These are phyloP conservation scores for Pythium periplocum DNA, from an alignment of 352 stramenopile genomes.

Conservation along the genomic window DNA sequence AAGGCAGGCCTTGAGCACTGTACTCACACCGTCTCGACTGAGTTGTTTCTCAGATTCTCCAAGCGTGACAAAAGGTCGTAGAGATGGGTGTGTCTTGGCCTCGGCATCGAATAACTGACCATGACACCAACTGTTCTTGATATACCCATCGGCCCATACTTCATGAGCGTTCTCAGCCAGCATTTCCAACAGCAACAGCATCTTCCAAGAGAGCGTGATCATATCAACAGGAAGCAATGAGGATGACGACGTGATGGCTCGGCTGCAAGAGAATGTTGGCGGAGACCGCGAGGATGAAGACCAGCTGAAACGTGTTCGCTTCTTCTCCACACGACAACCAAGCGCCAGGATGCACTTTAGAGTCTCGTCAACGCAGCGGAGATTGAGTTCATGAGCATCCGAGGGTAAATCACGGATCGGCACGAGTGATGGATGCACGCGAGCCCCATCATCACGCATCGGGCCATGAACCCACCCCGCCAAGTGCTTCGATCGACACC, in stretches of 20 bases:
- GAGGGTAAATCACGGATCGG: constrained; percentile 42
- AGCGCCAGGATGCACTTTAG: constrained; percentile 58
- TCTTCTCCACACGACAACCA: constrained; percentile 35
- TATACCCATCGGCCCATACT: constrained; percentile 53
- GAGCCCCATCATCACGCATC: constrained; percentile 30
- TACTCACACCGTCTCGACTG: constrained; percentile 37
- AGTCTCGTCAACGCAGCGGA: constrained; percentile 43
- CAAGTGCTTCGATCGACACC: constrained; percentile 47
- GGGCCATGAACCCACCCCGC: constrained; percentile 36
- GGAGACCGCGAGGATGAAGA: too few species aligned
- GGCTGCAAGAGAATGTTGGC: too few species aligned
- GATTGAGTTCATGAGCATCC: constrained; percentile 32
- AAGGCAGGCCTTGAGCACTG: constrained; percentile 50
- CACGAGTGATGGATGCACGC: constrained; percentile 44
- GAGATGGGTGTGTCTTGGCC: constrained; percentile 42
- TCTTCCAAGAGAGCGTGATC: constrained; percentile 46
- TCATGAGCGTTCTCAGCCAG: constrained; percentile 69
- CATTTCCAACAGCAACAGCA: constrained; percentile 62
- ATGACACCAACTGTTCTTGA: constrained; percentile 31
- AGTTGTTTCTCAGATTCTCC: constrained; percentile 46
- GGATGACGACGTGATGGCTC: not conserved
- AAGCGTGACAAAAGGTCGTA: constrained; percentile 56
- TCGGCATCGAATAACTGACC: constrained; percentile 33
- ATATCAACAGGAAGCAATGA: constrained; percentile 26
- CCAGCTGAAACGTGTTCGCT: not conserved